Base-by-base conservation (phyloP, 2,329 filamentous ascomycete species). In the Ophiostoma sp. region DNA sequence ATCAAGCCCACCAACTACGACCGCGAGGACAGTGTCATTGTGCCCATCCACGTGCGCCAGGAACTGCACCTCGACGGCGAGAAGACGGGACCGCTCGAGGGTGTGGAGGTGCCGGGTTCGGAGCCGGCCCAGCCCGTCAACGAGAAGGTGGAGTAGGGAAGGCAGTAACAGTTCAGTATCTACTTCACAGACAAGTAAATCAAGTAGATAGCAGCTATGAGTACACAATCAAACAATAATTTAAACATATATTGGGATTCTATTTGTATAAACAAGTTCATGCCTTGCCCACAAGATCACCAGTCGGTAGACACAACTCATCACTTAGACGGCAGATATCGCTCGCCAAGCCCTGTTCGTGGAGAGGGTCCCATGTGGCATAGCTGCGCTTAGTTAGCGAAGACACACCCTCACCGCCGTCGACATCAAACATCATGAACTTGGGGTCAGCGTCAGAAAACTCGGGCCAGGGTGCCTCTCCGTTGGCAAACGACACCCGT, bases 401-500 rank as follows among this genome's bases (percentile, higher is more conserved):
- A 4, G 33, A 36, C 15, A 17, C 31, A 36, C 39, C 57, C 6
- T 61, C 22, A 17, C 22, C 31, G 2, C 64, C 69, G 8, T 22
- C 74, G 15, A 64, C 59, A 22, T 33, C 31, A 42, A 74, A 72
- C 19, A 74, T 42, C 74, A 74, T 75, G 59, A 36, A 68, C n/a
- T 48, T 25, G 2, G 61, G 61, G 25, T 52, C 3, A 1, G 12
- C 19, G 8, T 31, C 63, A 12, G 9, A 28, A 6, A 69, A 66
- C 2, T 15, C 3, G 42, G 63, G 39, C 74, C 73, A 75, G 8
- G 75, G 73, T 3, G 66, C 63, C 33, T 72, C 57, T 31, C 75
- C 75, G n/a, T 69, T 55, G 12, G 75, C 71, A 61, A 75, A 75
- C n/a, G 45, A n/a, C n/a, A 76, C 19, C 69, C 71, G 75, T 33